Percentiles rank a stretch among this genome's conserved stretches.
These are phyloP conservation scores for Macadamia tetraphylla DNA, from an alignment of 164 flowering plant genomes.

Conservation along the genomic window DNA sequence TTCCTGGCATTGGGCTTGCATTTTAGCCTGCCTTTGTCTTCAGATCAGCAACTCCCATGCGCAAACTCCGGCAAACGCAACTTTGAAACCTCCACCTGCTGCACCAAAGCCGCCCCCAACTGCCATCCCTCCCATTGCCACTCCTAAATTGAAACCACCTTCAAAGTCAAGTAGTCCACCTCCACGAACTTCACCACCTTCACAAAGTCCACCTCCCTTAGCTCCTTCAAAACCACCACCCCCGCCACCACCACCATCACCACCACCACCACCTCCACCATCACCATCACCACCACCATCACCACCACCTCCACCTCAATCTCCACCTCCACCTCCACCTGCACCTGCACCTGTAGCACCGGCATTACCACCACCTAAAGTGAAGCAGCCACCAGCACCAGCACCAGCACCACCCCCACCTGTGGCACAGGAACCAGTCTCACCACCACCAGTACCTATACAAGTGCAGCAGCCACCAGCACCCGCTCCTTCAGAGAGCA, in stretches of 20 bases:
- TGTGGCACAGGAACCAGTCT: no score
- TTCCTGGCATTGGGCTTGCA: neutral
- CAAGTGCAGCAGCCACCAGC: conserved; percentile 25
- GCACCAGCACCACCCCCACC: neutral
- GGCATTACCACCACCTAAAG: neutral
- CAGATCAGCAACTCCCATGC: neutral
- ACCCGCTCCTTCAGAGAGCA: conserved; percentile 17
- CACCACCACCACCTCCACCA: conserved; percentile 24
- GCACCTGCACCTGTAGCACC: conserved; percentile 14
- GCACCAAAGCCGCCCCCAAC: conserved; percentile 29
- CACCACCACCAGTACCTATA: no score
- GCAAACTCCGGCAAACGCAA: conserved; percentile 12
- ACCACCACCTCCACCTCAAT: conserved; percentile 17
- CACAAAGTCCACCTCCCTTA: conserved; percentile 3
- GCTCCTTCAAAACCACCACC: conserved; percentile 28
- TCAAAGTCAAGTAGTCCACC: conserved; percentile 14
- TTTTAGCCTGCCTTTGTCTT: conserved; percentile 9
- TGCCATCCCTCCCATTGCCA: conserved; percentile 27
- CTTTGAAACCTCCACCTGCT: conserved; percentile 13
- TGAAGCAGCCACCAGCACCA: conserved; percentile 14
- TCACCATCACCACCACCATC: conserved; percentile 15
- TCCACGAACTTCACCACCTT: conserved; percentile 16
- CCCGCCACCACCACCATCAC: conserved; percentile 25
- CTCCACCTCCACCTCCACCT: conserved; percentile 19
- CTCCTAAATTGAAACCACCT: conserved; percentile 28